Percentiles rank a stretch among this genome's conserved stretches.
Conservation (phyloP, 139 green algal species). For the Chlamydomonas incerta region DNA sequence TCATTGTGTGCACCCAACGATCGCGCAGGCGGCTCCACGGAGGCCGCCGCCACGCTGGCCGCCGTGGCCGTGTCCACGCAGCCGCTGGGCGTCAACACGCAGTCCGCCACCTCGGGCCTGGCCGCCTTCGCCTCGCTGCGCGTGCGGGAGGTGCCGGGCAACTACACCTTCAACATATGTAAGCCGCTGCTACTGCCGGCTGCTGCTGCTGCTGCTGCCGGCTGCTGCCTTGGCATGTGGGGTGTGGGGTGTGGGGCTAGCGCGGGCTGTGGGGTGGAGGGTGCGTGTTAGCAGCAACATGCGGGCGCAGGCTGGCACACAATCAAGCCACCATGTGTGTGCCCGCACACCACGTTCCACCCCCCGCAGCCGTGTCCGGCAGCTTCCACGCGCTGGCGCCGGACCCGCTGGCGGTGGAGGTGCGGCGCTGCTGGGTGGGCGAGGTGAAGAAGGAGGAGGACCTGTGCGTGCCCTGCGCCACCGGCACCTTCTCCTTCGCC, state of each 20-base stretch:
- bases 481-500: slow-evolving; percentile 12
- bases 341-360: no score
- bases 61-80: background rate
- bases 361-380: slow-evolving; percentile 4
- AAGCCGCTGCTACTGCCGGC: background rate
- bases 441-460: slow-evolving; percentile 32
- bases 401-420: background rate
- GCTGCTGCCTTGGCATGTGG: no score
- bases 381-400: background rate
- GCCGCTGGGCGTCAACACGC: background rate
- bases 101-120: background rate
- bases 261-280: no score
- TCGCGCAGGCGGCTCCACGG: background rate
- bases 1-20: no score
- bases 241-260: no score
- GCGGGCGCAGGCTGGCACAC: background rate
- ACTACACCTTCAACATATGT: slow-evolving; percentile 37
- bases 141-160: background rate
- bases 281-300: no score
- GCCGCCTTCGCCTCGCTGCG: slow-evolving; percentile 24
- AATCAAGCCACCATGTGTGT: background rate
- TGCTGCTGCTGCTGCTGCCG: background rate
- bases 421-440: slow-evolving; percentile 15
- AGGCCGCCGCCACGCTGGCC: slow-evolving; percentile 10
- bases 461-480: slow-evolving; percentile 6